Evolutionary conservation across 83 land plant genomes (phyloP), one percentile per base, ranked within the genome.

Genomic region (Picea engelmannii): DNA sequence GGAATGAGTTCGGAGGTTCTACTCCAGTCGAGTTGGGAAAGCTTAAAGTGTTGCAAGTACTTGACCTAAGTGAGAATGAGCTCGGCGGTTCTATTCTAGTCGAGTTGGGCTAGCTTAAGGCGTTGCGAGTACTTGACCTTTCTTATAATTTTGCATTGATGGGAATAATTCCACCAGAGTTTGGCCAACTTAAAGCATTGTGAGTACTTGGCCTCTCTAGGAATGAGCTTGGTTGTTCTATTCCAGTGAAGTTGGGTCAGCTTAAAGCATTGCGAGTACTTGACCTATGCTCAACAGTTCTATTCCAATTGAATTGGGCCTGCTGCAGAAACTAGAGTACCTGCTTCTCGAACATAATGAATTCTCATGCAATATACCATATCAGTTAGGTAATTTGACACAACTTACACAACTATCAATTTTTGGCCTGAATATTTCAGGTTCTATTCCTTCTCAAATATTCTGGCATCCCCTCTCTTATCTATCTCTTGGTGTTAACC

Each of bases 271-370:
- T 65, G 23, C 2, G 8, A 7, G 6, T n/a, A 8, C 67, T 65
- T 3, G 97, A 95, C 62, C 83, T 90, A 82, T 83, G 11, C 71
- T 95, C n/a, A 66, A 81, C 16, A 91, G 94, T 21, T 65, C 74
- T 66, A 90, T 95, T n/a, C 98, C 98, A 2, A 31, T 90, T 0
- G 86, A 84, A 44, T 52, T 91, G 69, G 92, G 92, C 15, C 79
- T 80, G 20, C 84, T 91, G 58, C 66, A 87, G 42, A 87, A 87
- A 9, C 84, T 95, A 3, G 90, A 89, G 61, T 83, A 89, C 21
- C 74, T 95, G 24, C 87, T 85, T 79, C 78, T 95, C 10, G 91
- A 89, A 62, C 76, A 80, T 25, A 95, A 95, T 23, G 66, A 61
- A 4, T 84, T 95, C 8, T 78, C 83, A 1, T 95, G 98, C 2